Evolutionary conservation across 2,329 filamentous ascomycete species (phyloP).

Genomic region (Talaromyces sp.): DNA sequence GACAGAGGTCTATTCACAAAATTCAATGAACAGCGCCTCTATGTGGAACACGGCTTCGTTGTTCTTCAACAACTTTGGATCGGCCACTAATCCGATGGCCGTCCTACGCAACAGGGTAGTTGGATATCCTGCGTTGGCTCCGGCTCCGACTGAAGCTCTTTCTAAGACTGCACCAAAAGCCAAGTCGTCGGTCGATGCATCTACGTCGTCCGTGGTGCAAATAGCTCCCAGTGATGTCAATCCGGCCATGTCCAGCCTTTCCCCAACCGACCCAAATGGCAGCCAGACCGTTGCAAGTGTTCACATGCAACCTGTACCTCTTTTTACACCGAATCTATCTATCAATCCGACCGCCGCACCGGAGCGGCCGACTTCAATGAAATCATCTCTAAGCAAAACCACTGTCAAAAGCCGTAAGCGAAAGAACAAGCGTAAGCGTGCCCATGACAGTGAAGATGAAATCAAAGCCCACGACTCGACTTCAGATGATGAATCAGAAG

Average conservation of each 20-base stretch:
- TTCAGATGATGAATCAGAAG: slow-evolving; percentile 38
- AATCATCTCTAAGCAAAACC: slow-evolving; percentile 6
- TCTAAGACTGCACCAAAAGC: not conserved
- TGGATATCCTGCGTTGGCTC: slow-evolving; percentile 9
- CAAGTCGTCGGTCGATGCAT: not conserved
- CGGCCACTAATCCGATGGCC: not conserved
- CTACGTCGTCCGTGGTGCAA: not conserved
- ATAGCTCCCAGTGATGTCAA: not conserved
- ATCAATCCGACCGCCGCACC: not conserved
- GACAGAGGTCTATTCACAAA: not conserved
- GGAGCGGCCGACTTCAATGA: not conserved
- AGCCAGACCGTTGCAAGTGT: not conserved
- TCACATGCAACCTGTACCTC: not conserved
- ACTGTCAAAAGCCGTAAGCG: slow-evolving; percentile 18
- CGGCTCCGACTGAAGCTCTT: not conserved
- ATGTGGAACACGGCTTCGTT: slow-evolving; percentile 4
- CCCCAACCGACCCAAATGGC: not conserved
- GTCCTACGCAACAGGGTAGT: slow-evolving; percentile 6
- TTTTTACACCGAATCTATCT: not conserved
- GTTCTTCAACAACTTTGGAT: not conserved
- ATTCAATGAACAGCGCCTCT: not conserved
- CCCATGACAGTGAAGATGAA: slow-evolving; percentile 30
- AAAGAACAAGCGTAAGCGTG: slow-evolving; percentile 25
- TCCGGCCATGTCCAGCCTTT: slow-evolving; percentile 3
- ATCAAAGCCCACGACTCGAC: slow-evolving; percentile 34